A percentile compares a stretch with the other conserved stretches of the same genome.
phyloP scores from a whole-genome alignment of 306 rosid genomes.

The Glycyrrhiza uralensis region DNA sequence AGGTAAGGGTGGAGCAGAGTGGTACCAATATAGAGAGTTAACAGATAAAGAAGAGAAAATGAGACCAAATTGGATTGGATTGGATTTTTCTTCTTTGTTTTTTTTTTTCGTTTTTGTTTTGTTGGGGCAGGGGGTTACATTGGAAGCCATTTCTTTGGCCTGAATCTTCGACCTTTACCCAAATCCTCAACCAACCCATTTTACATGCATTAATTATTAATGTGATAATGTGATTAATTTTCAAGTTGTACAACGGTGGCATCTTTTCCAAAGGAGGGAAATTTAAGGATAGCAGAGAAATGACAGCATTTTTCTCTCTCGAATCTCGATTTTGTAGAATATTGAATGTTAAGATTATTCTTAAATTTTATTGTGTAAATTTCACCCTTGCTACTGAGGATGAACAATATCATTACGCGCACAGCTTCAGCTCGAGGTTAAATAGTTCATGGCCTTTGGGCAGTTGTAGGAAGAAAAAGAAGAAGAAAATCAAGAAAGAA shows the following conservation, averaged over 20 bases:
- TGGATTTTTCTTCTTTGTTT: conserved; percentile 31
- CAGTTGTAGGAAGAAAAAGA: too few species aligned
- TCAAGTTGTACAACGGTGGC: neutral
- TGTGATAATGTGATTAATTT: neutral
- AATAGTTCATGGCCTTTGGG: neutral
- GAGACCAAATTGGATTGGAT: conserved; percentile 85
- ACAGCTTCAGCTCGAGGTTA: neutral
- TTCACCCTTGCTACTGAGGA: neutral
- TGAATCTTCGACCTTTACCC: neutral
- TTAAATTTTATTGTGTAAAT: neutral
- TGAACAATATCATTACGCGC: neutral
- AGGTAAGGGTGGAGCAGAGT: conserved; percentile 74
- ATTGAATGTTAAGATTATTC: neutral
- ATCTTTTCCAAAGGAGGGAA: neutral
- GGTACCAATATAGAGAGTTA: conserved; percentile 76
- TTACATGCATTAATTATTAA: neutral
- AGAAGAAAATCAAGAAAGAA: too few species aligned
- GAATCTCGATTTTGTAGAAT: neutral
- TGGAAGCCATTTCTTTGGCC: neutral
- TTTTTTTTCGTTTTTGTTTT: neutral
- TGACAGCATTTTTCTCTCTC: neutral
- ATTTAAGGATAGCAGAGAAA: neutral
- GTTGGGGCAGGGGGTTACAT: neutral
- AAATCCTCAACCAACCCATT: neutral
- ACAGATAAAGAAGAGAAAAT: conserved; percentile 70